These are phyloP conservation scores for Cyclotella distinguenda DNA, from an alignment of 108 stramenopile species.

Conservation along the genomic window DNA sequence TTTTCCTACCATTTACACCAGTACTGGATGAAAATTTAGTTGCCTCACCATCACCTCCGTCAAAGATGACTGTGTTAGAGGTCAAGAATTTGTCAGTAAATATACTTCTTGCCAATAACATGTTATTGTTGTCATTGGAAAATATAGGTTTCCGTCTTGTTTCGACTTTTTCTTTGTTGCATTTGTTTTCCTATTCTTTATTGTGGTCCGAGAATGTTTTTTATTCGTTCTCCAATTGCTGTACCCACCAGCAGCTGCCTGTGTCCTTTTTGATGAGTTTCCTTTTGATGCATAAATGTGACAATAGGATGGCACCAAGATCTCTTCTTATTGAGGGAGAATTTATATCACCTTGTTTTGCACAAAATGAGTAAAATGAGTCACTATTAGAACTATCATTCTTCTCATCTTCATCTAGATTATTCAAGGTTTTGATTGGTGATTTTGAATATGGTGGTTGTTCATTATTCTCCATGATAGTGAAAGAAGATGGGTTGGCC, in stretches of 20 bases:
- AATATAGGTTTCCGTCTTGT: not conserved
- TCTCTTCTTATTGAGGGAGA: not conserved
- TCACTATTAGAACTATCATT: no score
- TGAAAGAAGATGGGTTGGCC: no score
- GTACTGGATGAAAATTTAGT: not conserved
- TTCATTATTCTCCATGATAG: no score
- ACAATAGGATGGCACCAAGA: not conserved
- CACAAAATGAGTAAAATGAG: no score
- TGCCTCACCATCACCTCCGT: not conserved
- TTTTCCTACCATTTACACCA: not conserved
- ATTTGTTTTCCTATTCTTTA: not conserved
- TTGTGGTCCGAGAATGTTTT: not conserved
- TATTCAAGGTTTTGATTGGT: no score
- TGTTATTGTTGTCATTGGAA: not conserved
- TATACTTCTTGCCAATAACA: not conserved
- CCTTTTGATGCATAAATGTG: not conserved
- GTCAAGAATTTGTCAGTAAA: not conserved
- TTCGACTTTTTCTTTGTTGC: not conserved
- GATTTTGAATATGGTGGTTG: no score
- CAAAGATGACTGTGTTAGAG: not conserved
- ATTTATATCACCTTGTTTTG: not conserved
- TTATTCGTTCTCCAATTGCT: not conserved
- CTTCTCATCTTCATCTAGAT: no score
- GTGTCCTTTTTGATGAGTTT: not conserved
- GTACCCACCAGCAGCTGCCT: not conserved